phyloP scores from a whole-genome alignment of 345 rosid species.

The Stellera chamaejasme region DNA sequence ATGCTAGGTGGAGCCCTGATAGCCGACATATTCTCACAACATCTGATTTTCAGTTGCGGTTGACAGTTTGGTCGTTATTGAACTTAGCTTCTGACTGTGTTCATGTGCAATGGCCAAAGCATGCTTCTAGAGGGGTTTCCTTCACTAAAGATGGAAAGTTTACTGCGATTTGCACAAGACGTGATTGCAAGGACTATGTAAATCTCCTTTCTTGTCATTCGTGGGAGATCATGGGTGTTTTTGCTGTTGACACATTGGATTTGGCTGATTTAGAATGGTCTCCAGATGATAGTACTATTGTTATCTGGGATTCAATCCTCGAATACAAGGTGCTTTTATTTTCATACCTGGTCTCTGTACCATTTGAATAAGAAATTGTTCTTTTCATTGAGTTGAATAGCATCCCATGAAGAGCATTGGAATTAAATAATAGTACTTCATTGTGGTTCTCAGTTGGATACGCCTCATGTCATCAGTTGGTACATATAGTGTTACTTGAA shows the following conservation, averaged over 20 bases:
- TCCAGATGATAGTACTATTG: constrained; percentile 83
- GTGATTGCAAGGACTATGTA: constrained; percentile 88
- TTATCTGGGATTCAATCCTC: constrained; percentile 85
- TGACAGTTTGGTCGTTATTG: constrained; percentile 88
- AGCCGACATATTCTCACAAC: constrained; percentile 94
- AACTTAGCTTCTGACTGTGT: constrained; percentile 73
- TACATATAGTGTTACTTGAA: too few species aligned
- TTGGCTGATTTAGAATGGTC: constrained; percentile 97
- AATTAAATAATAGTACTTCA: too few species aligned
- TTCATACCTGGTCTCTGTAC: not conserved
- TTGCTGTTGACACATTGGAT: constrained; percentile 77
- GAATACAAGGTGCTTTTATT: constrained; percentile 59
- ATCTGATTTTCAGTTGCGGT: constrained; percentile 78
- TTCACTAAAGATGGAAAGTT: constrained; percentile 88
- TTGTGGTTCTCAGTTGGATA: too few species aligned
- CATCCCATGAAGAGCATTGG: too few species aligned
- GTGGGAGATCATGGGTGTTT: constrained; percentile 96
- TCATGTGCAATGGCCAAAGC: constrained; percentile 96
- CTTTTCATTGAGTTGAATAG: too few species aligned
- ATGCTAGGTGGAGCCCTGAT: constrained; percentile 98
- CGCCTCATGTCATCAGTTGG: too few species aligned
- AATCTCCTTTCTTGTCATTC: constrained; percentile 79
- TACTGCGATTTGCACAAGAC: constrained; percentile 80
- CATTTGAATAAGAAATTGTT: not conserved
- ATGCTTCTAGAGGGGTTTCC: constrained; percentile 77